Base-by-base conservation (phyloP, 768 basidiomycete genomes). In the Collybia nuda region DNA sequence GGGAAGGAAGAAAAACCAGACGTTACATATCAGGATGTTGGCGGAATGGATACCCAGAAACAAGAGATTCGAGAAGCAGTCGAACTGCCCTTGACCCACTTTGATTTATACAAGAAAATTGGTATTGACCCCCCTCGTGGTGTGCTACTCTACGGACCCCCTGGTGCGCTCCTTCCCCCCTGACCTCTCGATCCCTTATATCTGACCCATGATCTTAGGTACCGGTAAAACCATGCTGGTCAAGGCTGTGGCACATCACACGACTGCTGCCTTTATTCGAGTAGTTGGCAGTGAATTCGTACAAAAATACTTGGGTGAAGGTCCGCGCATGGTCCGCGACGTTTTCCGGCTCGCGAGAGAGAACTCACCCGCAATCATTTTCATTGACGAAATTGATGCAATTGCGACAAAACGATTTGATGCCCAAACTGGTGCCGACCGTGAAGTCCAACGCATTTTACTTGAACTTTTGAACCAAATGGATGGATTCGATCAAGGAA, bases 321-420 rank as follows among this genome's bases (percentile, higher is more conserved):
- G 97, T 28, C 97, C 97, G 37, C 91, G 97, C 56, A 99, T 99
- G 97, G 97, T 99, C 56, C 88, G 97, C 63, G 97, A 99, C 65
- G 97, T 99, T 47, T 99, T 99, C 79, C 84, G 97, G 50, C 83
- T 99, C 41, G 97, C 97, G 21, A 79, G 97, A 57, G 97, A 99
- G 70, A 99, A 99, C 66, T 79, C 95, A 0, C 97, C 97, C 1
- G 86, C 93, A 22, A 99, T 99, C 65, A 98, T 99, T 70, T 99
- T 99, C 76, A 98, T 99, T 63, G 97, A 98, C 68, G 96, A 95
- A 63, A 90, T 95, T 59, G 97, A 99, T 58, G 96, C 97, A 17
- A 99, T 99, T 66, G 97, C 97, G 2, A 98, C 97, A 32, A 99
- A 99, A 71, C 93, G 96, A 65, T 99, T 99, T 70, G 97, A 98